phyloP scores from a whole-genome alignment of 2,329 filamentous ascomycete genomes.

The Cryphonectria parasitica region DNA sequence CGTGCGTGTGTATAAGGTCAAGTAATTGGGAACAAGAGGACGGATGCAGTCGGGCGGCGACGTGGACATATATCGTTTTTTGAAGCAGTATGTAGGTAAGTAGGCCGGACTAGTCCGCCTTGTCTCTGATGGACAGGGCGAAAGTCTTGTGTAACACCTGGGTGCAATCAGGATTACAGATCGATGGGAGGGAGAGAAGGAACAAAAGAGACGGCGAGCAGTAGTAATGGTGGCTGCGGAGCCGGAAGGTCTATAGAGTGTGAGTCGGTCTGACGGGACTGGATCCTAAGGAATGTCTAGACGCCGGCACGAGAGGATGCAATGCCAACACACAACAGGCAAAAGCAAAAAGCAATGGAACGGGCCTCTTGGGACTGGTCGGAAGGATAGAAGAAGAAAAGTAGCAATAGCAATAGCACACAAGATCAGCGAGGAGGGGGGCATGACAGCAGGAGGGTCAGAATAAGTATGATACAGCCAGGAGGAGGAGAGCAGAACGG shows the following conservation, averaged over 20 bases:
- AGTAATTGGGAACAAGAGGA: neutral
- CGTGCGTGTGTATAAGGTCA: constrained; percentile 8
- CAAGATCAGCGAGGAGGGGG: neutral
- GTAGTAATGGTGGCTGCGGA: constrained; percentile 25
- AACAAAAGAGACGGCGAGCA: constrained; percentile 8
- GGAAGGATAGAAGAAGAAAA: constrained; percentile 6
- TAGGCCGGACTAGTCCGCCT: constrained; percentile 24
- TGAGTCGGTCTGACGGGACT: constrained; percentile 18
- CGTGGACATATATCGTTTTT: constrained; percentile 28
- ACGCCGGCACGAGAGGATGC: constrained; percentile 29
- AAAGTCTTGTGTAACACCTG: constrained; percentile 27
- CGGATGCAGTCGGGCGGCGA: constrained; percentile 16
- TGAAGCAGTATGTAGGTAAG: constrained; percentile 14
- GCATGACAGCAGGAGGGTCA: constrained; percentile 17
- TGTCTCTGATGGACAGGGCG: constrained; percentile 27
- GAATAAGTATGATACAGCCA: constrained; percentile 30
- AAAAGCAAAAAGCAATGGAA: constrained; percentile 26
- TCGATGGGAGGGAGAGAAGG: neutral
- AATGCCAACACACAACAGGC: constrained; percentile 30
- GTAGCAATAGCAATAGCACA: neutral
- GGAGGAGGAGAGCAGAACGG: constrained; percentile 23
- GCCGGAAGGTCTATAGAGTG: constrained; percentile 27
- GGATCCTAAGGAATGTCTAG: constrained; percentile 23
- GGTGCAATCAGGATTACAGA: constrained; percentile 25
- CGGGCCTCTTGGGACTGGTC: constrained; percentile 20